Percentiles rank a stretch among this genome's conserved stretches.
Evolutionary conservation across 768 basidiomycete species (phyloP).

Genomic region (Macrolepiota albuminosa): DNA sequence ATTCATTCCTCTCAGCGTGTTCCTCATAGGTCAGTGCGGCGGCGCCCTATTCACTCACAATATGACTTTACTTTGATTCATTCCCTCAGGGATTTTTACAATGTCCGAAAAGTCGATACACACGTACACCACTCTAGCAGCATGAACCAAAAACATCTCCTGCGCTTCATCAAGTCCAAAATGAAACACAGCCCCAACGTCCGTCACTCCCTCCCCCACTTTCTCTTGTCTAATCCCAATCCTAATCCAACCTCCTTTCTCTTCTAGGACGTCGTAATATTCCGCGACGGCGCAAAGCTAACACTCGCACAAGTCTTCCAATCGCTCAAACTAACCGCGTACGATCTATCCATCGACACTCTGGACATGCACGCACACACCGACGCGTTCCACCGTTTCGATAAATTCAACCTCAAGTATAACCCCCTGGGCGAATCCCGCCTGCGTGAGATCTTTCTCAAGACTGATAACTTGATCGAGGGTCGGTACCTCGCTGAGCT

Average conservation of each 20-base stretch:
- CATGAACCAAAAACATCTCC: slow-evolving; percentile 98
- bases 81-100: slow-evolving; percentile 88
- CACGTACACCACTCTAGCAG: slow-evolving; percentile 98
- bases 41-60: too few species aligned
- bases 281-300: slow-evolving; percentile 85
- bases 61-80: too few species aligned
- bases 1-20: background rate
- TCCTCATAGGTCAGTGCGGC: background rate
- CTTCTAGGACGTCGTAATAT: slow-evolving; percentile 86
- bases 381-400: slow-evolving; percentile 97
- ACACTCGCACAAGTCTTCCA: slow-evolving; percentile 95
- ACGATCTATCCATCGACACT: slow-evolving; percentile 97
- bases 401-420: slow-evolving; percentile 97
- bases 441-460: slow-evolving; percentile 94
- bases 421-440: slow-evolving; percentile 96
- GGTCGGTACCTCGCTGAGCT: slow-evolving; percentile 94
- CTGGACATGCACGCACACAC: slow-evolving; percentile 99
- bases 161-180: slow-evolving; percentile 98
- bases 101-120: slow-evolving; percentile 96
- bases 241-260: background rate
- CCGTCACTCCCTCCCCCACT: slow-evolving; percentile 13
- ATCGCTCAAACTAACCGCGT: slow-evolving; percentile 90
- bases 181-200: slow-evolving; percentile 88
- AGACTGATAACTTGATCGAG: slow-evolving; percentile 93
- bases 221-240: too few species aligned